Base-by-base conservation (phyloP, 176 grass and related monocot species). In the Dactylis glomerata region DNA sequence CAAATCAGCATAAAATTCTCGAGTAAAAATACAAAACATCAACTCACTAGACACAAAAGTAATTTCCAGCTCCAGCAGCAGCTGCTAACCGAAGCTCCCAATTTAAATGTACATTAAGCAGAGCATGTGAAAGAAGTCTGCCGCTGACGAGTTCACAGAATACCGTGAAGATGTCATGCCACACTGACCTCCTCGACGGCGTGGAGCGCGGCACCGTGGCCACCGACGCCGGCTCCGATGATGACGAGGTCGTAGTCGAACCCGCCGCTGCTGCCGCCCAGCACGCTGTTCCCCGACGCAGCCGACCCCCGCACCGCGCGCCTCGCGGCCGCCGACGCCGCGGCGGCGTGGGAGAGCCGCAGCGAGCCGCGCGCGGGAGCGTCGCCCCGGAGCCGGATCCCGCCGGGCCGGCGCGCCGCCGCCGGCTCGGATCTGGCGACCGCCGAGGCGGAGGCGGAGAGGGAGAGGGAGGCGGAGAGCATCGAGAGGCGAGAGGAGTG, bases 181-280 rank as follows among this genome's bases (percentile, higher is more conserved):
- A 3, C 57, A 40, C 64, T 23, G 4, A 98, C 95, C 89, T 93
- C 92, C 83, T 98, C 95, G 8, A 98, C 92, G 40, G 91, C 92
- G 83, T 98, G 95, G 23, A 98, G 76, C 49, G 92, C 95, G 5
- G 91, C 95, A 8, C 92, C 95, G 69, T 98, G 92, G 0, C 95
- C 91, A 0, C 92, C 95, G 5, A 98, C 95, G 19, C 95, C 91
- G 17, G 92, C 92, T 58, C 92, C 92, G 75, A 93, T 95, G 81
- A 98, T 95, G 67, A 98, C 61, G 56, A 98, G 88, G 81, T 98
- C 95, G 73, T 98, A 93, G 28, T 98, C 92, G 57, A 95, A 95
- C 10, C 76, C 84, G 77, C 89, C 73, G 75, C 91, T 42, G 75
- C 91, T 42, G 34, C 34, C 41, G 33, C 38, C 78, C 20, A 38